Evolutionary conservation across 2,329 filamentous ascomycete genomes (phyloP), one percentile per base, ranked within the genome.

Genomic region (Huntiella bhutanensis): DNA sequence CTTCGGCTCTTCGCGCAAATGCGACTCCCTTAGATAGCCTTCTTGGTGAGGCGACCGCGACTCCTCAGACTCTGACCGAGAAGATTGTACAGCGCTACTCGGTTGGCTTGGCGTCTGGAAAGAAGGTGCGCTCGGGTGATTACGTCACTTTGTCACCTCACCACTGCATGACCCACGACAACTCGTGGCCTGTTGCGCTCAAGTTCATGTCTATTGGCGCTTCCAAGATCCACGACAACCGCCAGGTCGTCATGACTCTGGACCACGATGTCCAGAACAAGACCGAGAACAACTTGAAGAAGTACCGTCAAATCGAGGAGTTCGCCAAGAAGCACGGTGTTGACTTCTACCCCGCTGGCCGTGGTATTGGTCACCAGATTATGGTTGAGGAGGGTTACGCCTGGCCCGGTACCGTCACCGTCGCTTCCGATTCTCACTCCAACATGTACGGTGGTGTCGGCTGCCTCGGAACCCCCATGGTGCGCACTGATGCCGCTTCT

Each of bases 261-360:
- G 86, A 94, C 56, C 87, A 94, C 57, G 84, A 94, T 54, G 82
- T 94, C 0, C 83, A 92, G 58, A 91, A 92, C 60, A 82, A 78
- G 61, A 75, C 66, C 47, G 77, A 82, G 51, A 65, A 73, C 52
- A 94, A 94, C 55, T 59, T 93, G 37, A 77, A 79, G 55, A 95
- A 95, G 57, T 95, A 94, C 60, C 58, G 61, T 12, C 72, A 80
- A 55, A 93, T 95, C 45, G 76, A 91, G 58, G 71, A 77, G 51
- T 94, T 96, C 62, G 88, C 84, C 1, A 69, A 71, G 55, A 68
- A 75, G 51, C 83, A 95, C 49, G 82, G 81, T 2, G 71, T 92
- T 1, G 68, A 77, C 48, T 86, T 87, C 58, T 93, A 80, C 55
- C 77, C 77, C 1, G 79, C 83, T 1, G 83, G 82, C 1, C 63